phyloP scores from a whole-genome alignment of 148 eudicot species.

The Hydrangea macrophylla region DNA sequence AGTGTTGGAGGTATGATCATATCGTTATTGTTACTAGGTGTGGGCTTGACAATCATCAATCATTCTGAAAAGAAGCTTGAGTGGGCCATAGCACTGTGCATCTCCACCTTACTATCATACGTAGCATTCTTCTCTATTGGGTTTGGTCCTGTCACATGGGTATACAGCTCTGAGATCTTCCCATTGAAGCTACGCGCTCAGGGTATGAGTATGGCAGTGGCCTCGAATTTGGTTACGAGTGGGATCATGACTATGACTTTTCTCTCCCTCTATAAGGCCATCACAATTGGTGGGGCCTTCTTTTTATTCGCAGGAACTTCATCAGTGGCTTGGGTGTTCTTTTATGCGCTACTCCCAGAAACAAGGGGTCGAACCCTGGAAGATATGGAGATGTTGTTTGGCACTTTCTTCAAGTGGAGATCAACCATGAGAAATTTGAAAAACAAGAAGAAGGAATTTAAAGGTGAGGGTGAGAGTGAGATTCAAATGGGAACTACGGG shows the following conservation, averaged over 20 bases:
- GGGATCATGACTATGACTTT: slow-evolving; percentile 42
- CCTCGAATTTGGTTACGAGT: slow-evolving; percentile 33
- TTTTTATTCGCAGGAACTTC: slow-evolving; percentile 37
- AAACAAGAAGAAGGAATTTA: slow-evolving; percentile 8
- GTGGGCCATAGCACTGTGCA: slow-evolving; percentile 11
- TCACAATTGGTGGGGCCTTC: slow-evolving; percentile 46
- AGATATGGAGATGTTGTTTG: slow-evolving; percentile 44
- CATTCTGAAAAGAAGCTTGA: not conserved
- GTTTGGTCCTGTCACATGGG: slow-evolving; percentile 12
- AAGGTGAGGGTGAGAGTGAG: no score
- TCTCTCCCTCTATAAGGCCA: slow-evolving; percentile 31
- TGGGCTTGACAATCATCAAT: not conserved
- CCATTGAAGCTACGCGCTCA: slow-evolving; percentile 26
- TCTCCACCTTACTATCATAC: not conserved
- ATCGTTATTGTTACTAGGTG: not conserved
- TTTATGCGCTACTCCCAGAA: slow-evolving; percentile 38
- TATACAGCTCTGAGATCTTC: slow-evolving; percentile 11
- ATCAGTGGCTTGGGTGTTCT: slow-evolving; percentile 32
- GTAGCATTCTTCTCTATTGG: slow-evolving; percentile 12
- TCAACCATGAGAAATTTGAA: slow-evolving; percentile 20
- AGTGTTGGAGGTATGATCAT: slow-evolving; percentile 12
- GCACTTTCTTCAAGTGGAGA: slow-evolving; percentile 45
- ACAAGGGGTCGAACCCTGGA: slow-evolving; percentile 49
- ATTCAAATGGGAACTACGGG: no score
- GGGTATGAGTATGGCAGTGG: slow-evolving; percentile 29